phyloP scores from a whole-genome alignment of 148 eudicot species.

The Chenopodium album region DNA sequence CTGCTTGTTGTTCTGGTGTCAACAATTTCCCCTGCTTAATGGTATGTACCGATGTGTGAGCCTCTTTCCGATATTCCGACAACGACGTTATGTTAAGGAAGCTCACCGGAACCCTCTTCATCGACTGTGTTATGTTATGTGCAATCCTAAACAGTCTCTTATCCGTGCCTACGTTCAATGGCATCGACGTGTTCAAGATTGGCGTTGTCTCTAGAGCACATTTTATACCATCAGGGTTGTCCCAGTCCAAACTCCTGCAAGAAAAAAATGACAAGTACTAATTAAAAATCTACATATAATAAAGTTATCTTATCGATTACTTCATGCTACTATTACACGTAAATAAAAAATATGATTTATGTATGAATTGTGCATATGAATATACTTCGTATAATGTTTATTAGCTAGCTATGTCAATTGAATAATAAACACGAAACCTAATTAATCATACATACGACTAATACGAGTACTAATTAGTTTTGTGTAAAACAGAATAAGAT shows the following conservation, averaged over 20 bases:
- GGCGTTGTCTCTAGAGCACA: conserved; percentile 87
- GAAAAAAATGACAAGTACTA: neutral
- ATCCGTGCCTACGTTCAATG: conserved; percentile 79
- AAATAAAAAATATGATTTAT: too few species aligned
- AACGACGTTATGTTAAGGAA: conserved; percentile 79
- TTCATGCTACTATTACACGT: too few species aligned
- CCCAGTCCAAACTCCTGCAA: conserved; percentile 82
- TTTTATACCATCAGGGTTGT: conserved; percentile 83
- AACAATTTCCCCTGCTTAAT: conserved; percentile 82
- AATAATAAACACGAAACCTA: too few species aligned
- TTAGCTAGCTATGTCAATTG: too few species aligned
- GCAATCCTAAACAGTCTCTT: conserved; percentile 56
- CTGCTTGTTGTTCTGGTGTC: conserved; percentile 64
- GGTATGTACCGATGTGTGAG: conserved; percentile 87
- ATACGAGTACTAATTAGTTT: too few species aligned
- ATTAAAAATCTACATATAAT: too few species aligned
- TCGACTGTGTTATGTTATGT: conserved; percentile 52
- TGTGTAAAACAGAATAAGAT: too few species aligned
- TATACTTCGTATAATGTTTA: too few species aligned
- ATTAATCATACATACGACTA: too few species aligned
- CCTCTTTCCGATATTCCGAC: conserved; percentile 87
- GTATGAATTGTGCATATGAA: too few species aligned
- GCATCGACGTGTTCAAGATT: conserved; percentile 57
- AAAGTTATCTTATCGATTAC: too few species aligned
- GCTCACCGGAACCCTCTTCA: conserved; percentile 58